Evolutionary conservation across 768 basidiomycete genomes (phyloP).

Genomic region (Termitomyces bulborhizus): DNA sequence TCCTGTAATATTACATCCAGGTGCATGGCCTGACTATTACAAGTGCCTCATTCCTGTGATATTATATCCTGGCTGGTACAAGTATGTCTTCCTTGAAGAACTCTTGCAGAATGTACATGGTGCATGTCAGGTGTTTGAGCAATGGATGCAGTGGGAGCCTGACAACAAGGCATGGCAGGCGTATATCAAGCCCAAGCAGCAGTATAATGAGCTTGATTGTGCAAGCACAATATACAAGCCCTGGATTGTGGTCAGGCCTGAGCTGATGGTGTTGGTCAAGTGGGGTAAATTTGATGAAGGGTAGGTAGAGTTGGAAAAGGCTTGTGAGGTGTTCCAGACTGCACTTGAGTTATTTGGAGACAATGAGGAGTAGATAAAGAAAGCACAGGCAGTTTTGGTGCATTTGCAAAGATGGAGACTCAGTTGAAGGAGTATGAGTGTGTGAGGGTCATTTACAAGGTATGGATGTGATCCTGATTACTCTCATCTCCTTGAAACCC

Average conservation of each 20-base stretch:
- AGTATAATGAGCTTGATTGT: constrained; percentile 87
- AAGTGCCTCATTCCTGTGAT: too few species aligned
- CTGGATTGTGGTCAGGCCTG: constrained; percentile 72
- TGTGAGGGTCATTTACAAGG: constrained; percentile 96
- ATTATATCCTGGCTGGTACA: constrained; percentile 64
- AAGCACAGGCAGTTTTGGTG: constrained; percentile 92
- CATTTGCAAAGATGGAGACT: constrained; percentile 97
- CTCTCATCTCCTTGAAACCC: background rate
- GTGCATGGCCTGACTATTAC: too few species aligned
- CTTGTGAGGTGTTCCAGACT: constrained; percentile 84
- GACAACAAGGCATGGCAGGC: constrained; percentile 99
- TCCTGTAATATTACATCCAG: too few species aligned
- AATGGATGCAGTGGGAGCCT: constrained; percentile 99
- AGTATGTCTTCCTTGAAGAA: constrained; percentile 98
- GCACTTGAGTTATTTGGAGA: constrained; percentile 88
- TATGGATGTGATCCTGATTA: constrained; percentile 21
- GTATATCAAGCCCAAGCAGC: constrained; percentile 96
- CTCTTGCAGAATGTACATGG: constrained; percentile 94
- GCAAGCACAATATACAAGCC: constrained; percentile 92
- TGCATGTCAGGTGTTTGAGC: constrained; percentile 94
- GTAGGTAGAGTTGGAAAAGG: constrained; percentile 65
- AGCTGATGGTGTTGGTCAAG: constrained; percentile 80
- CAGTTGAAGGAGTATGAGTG: constrained; percentile 95
- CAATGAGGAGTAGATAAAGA: constrained; percentile 88
- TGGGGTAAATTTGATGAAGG: constrained; percentile 87